A percentile compares a stretch with the other conserved stretches of the same genome.
Conservation (phyloP, 1,139 yeast genomes). For the Kodamaea derodonti region DNA sequence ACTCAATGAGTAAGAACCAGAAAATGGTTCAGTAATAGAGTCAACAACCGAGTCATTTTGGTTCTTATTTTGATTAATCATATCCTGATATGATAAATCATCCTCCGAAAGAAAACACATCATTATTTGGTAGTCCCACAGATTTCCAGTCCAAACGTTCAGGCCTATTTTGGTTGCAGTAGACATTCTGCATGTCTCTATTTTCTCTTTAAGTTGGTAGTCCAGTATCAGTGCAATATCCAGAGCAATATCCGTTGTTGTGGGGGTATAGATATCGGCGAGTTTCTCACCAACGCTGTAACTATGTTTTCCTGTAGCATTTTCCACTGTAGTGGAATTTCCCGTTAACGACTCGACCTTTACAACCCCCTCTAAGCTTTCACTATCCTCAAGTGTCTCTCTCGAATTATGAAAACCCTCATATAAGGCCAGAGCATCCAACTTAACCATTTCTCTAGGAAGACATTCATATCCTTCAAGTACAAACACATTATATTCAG, state of each 20-base stretch:
- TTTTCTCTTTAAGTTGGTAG: slow-evolving; percentile 67
- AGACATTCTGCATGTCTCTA: slow-evolving; percentile 81
- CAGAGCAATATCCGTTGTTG: slow-evolving; percentile 1
- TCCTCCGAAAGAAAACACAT: slow-evolving; percentile 21
- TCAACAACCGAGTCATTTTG: no score
- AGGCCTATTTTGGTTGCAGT: slow-evolving; percentile 58
- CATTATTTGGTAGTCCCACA: slow-evolving; percentile 46
- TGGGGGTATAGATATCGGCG: background rate
- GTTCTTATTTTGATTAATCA: no score
- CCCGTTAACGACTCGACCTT: no score
- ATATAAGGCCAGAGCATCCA: slow-evolving; percentile 7
- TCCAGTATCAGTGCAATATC: slow-evolving; percentile 29
- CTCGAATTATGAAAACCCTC: background rate
- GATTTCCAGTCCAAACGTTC: slow-evolving; percentile 78
- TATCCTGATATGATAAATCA: slow-evolving; percentile 9
- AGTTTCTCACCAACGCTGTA: background rate
- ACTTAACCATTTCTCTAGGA: slow-evolving; percentile 1
- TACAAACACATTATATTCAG: slow-evolving; percentile 18
- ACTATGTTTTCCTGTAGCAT: no score
- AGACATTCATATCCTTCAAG: slow-evolving; percentile 7
- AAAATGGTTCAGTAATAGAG: no score
- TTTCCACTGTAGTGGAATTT: no score
- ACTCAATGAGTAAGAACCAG: no score
- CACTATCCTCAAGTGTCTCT: no score
- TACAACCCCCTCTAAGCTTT: no score